Conservation (phyloP, 106 monocot species). For the Apostasia shenzhenica region DNA sequence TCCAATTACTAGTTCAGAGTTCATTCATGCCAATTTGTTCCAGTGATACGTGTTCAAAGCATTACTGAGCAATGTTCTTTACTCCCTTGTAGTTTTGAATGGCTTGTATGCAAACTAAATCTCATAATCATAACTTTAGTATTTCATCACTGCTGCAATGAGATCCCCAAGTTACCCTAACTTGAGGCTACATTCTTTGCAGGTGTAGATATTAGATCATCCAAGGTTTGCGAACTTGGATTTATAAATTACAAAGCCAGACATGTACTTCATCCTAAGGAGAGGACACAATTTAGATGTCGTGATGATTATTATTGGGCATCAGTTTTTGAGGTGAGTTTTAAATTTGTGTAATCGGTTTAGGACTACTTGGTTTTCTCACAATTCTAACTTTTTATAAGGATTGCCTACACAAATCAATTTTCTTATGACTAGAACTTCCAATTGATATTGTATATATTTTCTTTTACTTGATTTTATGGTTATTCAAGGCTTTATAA, state of each 20-base stretch:
- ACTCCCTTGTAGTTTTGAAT: not conserved
- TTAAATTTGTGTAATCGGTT: conserved; percentile 2
- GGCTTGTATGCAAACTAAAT: not conserved
- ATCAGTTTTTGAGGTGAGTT: conserved; percentile 80
- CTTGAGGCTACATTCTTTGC: conserved; percentile 14
- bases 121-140: not conserved
- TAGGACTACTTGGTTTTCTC: not conserved
- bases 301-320: conserved; percentile 99
- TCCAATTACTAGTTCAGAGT: not conserved
- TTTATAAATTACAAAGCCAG: conserved; percentile 67
- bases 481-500: not conserved
- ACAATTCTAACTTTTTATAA: not conserved
- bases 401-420: no score
- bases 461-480: not conserved
- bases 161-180: not conserved
- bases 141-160: not conserved
- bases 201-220: conserved; percentile 90
- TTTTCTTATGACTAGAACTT: no score
- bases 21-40: not conserved
- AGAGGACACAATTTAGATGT: conserved; percentile 58
- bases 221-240: conserved; percentile 79
- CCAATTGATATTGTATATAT: not conserved
- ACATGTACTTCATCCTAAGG: conserved; percentile 51
- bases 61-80: not conserved
- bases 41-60: not conserved